Evolutionary conservation across 176 grass and related monocot genomes (phyloP), one percentile per base, ranked within the genome.

Genomic region (Leersia perrieri): DNA sequence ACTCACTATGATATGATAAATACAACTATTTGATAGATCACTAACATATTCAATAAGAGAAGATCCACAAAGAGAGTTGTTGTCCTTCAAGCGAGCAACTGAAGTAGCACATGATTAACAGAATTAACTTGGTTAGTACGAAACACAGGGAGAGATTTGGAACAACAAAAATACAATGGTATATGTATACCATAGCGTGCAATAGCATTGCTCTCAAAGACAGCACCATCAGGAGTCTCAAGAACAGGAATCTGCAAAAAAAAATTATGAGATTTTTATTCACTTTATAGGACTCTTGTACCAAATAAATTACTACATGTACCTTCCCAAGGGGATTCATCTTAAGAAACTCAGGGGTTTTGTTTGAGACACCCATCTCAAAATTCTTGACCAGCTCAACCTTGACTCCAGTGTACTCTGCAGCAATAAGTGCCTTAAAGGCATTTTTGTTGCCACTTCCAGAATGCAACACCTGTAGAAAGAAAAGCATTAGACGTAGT

Each of bases 301-400:
- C 7, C 29, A 40, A n/a, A 63, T 39, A 47, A 32, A 58, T 57
- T 69, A 18, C 12, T 33, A 9, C 1, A 0, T 30, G 22, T 88
- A 98, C 95, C 96, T 99, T 99, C 8, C 96, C 96, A 45, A 99
- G 69, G 33, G 96, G 92, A 12, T 99, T 99, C 96, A 95, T 99
- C 78, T 99, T 99, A 44, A 99, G 89, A 76, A 91, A 99, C 33
- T 95, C 90, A 47, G 96, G 96, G 66, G 92, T 93, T 84, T 95
- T 99, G 84, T 99, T 99, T 8, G 92, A 84, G 32, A 95, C 87
- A 80, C 96, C 96, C 92, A 99, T 99, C 86, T 91, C 74, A 36
- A 99, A 99, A 33, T 95, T 77, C 64, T 99, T 93, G 2, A 25
- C 18, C 18, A 95, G 74, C 25, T 93, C 96, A 31, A 99, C 68